Conservation (phyloP, 495 filamentous ascomycete species). For the Chaetomidium leptoderma region DNA sequence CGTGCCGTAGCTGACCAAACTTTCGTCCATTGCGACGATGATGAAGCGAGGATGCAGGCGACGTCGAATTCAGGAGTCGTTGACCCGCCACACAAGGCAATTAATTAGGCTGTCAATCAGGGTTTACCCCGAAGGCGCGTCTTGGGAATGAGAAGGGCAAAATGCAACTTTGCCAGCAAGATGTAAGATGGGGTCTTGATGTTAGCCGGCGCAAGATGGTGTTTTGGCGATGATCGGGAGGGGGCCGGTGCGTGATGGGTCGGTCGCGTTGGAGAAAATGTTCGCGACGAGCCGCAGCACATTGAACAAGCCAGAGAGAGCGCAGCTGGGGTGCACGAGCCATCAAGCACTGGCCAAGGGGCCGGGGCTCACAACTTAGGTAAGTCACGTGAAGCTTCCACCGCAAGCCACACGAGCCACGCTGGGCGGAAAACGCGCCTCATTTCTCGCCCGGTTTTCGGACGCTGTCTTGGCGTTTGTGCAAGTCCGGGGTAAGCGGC, state of each 20-base stretch:
- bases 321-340: not conserved
- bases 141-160: not conserved
- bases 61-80: not conserved
- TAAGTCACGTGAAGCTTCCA: not conserved
- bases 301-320: not conserved
- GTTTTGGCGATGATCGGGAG: conserved; percentile 20
- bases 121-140: not conserved
- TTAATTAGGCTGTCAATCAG: not conserved
- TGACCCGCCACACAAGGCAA: not conserved
- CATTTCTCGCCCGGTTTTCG: not conserved
- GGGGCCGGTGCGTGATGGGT: conserved; percentile 27
- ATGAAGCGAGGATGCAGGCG: conserved; percentile 9
- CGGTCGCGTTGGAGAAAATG: conserved; percentile 36
- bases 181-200: conserved; percentile 12
- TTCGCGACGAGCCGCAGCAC: conserved; percentile 27
- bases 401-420: not conserved
- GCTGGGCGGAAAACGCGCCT: not conserved
- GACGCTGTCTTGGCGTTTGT: not conserved
- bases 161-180: not conserved
- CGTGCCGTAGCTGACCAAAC: conserved; percentile 50
- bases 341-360: not conserved
- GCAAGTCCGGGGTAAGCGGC: conserved; percentile 1
- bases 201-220: conserved; percentile 16
- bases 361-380: too few species aligned
- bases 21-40: conserved; percentile 51